Evolutionary conservation across 208 protist species (phyloP).

Genomic region (Porcisia deanei): DNA sequence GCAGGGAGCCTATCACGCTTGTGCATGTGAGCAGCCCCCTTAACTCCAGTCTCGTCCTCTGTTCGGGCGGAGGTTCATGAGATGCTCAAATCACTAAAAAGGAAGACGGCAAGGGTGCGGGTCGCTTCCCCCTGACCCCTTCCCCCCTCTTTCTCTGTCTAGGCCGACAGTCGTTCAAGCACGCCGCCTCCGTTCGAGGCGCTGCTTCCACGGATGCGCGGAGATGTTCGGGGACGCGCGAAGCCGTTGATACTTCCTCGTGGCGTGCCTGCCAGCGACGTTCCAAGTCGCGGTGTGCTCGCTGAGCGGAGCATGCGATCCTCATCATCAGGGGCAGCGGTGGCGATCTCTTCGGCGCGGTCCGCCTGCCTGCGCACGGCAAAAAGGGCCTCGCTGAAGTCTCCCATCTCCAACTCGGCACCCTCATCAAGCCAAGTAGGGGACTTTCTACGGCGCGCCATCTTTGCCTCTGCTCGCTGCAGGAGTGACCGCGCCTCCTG

Average conservation of each 20-base stretch:
- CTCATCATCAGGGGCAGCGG: conserved; percentile 12
- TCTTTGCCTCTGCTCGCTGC: conserved; percentile 5
- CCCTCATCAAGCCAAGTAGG: conserved; percentile 6
- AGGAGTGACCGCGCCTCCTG: conserved; percentile 20
- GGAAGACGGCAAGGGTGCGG: neutral
- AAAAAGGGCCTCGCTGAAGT: conserved; percentile 14
- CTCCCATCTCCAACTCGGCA: conserved; percentile 1
- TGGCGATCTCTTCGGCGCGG: conserved; percentile 11
- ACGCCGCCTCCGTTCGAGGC: conserved; percentile 19
- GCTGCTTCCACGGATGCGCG: neutral
- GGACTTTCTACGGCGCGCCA: conserved; percentile 2
- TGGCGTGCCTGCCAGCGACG: conserved; percentile 19
- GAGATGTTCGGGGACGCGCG: conserved; percentile 5
- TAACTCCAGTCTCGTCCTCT: neutral
- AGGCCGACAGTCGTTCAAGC: conserved; percentile 7
- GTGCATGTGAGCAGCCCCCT: neutral
- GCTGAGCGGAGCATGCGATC: conserved; percentile 21
- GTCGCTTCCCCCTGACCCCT: neutral
- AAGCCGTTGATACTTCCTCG: conserved; percentile 21
- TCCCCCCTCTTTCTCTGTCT: neutral
- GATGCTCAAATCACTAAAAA: neutral
- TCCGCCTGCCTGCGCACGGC: conserved; percentile 18
- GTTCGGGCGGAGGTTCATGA: neutral
- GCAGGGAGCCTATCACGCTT: neutral
- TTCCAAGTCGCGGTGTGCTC: conserved; percentile 2